Percentiles rank a stretch among this genome's conserved stretches.
phyloP scores from a whole-genome alignment of 2,329 filamentous ascomycete genomes.

The Aspergillus spinulosporus region DNA sequence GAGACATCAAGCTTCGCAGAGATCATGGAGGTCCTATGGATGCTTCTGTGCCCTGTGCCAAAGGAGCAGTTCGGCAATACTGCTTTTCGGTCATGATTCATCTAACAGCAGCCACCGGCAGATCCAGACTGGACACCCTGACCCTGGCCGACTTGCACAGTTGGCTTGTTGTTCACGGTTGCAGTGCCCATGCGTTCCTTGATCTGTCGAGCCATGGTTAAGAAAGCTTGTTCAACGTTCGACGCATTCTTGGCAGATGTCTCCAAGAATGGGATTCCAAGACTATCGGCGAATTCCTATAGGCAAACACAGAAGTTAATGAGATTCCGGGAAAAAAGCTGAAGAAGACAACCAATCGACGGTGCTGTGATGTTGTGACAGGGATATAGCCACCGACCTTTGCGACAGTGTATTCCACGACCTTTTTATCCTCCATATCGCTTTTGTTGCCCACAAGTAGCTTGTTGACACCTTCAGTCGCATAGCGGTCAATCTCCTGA shows the following conservation, averaged over 20 bases:
- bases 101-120: slow-evolving; percentile 87
- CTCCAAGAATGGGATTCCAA: slow-evolving; percentile 98
- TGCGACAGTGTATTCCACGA: slow-evolving; percentile 98
- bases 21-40: not conserved
- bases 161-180: slow-evolving; percentile 96
- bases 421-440: slow-evolving; percentile 99
- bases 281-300: slow-evolving; percentile 97
- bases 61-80: slow-evolving; percentile 21
- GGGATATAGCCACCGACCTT: slow-evolving; percentile 66
- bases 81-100: slow-evolving; percentile 23
- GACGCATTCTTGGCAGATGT: slow-evolving; percentile 99
- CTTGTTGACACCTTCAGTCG: slow-evolving; percentile 99
- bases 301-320: slow-evolving; percentile 16
- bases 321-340: not conserved
- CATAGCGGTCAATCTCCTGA: slow-evolving; percentile 98
- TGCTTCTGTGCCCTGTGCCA: slow-evolving; percentile 7
- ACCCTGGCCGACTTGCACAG: slow-evolving; percentile 91
- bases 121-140: slow-evolving; percentile 88
- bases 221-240: slow-evolving; percentile 99
- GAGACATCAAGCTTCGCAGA: slow-evolving; percentile 3
- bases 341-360: not conserved
- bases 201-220: slow-evolving; percentile 99
- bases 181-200: slow-evolving; percentile 99
- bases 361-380: not conserved
- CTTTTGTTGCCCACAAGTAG: slow-evolving; percentile 99